phyloP scores from a whole-genome alignment of 1,284 basidiomycete species.

The Cystobasidium sp. region DNA sequence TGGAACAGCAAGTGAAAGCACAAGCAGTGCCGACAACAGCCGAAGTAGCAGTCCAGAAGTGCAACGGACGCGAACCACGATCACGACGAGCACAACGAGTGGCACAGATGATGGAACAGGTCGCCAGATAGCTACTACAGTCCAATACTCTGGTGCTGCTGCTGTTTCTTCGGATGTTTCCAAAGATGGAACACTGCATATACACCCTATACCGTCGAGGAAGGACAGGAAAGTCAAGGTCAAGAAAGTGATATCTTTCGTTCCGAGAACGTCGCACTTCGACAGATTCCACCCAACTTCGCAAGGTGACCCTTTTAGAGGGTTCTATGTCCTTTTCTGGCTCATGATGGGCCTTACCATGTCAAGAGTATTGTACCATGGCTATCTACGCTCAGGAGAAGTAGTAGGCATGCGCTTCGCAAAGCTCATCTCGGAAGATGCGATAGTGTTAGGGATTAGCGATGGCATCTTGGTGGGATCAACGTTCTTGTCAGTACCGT shows the following conservation, averaged over 20 bases:
- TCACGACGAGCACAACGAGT: constrained; percentile 34
- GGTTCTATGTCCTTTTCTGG: constrained; percentile 93
- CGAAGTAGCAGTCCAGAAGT: constrained; percentile 24
- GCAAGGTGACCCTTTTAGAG: constrained; percentile 82
- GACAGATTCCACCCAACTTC: constrained; percentile 77
- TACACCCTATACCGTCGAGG: constrained; percentile 31
- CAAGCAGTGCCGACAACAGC: constrained; percentile 7
- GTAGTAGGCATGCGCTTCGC: constrained; percentile 82
- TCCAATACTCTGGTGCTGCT: constrained; percentile 33
- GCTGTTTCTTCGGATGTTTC: constrained; percentile 21
- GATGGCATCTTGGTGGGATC: constrained; percentile 78
- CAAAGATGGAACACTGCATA: constrained; percentile 34
- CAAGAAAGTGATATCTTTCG: constrained; percentile 70
- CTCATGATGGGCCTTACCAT: constrained; percentile 69
- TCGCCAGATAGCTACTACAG: constrained; percentile 23
- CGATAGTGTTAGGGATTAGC: constrained; percentile 76
- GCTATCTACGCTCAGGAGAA: constrained; percentile 75
- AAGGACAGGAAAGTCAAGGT: constrained; percentile 44
- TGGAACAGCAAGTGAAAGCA: neutral
- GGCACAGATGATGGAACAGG: constrained; percentile 11
- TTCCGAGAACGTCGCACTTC: constrained; percentile 79
- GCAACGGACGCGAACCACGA: constrained; percentile 30
- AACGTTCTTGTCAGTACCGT: constrained; percentile 78
- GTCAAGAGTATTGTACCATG: constrained; percentile 72
- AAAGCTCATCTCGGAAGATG: constrained; percentile 84